phyloP scores from a whole-genome alignment of 441 rosid genomes.

The Populus hybrid region DNA sequence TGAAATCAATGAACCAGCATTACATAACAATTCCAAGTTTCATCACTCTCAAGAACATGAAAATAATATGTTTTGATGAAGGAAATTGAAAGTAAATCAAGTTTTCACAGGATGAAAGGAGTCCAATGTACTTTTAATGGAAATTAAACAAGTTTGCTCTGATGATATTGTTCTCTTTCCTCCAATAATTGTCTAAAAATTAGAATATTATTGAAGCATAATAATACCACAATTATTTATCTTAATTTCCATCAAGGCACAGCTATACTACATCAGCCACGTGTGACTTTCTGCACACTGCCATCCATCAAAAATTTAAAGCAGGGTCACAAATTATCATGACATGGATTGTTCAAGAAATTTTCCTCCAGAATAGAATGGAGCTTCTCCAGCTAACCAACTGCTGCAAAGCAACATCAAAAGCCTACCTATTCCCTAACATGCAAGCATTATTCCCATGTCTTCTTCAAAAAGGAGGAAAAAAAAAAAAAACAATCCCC shows the following conservation, averaged over 20 bases:
- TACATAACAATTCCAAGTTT: not conserved
- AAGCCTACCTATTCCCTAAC: not conserved
- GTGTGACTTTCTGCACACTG: not conserved
- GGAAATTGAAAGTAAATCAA: not conserved
- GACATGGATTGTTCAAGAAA: not conserved
- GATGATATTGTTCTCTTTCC: not conserved
- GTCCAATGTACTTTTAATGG: not conserved
- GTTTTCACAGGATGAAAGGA: not conserved
- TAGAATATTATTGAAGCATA: not conserved
- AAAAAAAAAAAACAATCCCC: not conserved
- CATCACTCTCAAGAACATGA: not conserved
- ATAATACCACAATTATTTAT: not conserved
- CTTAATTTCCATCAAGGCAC: not conserved
- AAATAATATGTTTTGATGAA: not conserved
- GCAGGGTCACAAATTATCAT: not conserved
- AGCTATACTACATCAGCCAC: not conserved
- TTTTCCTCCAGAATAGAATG: not conserved
- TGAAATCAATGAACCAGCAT: constrained; percentile 1
- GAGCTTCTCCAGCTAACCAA: not conserved
- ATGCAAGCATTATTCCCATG: not conserved
- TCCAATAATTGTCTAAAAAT: not conserved
- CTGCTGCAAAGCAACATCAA: not conserved
- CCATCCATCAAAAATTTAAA: not conserved
- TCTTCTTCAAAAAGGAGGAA: not conserved
- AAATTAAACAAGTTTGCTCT: not conserved